Percentiles rank a stretch among this genome's conserved stretches.
These are phyloP conservation scores for Elsinoe necatrix DNA, from an alignment of 2,329 filamentous ascomycete species.

Conservation along the genomic window DNA sequence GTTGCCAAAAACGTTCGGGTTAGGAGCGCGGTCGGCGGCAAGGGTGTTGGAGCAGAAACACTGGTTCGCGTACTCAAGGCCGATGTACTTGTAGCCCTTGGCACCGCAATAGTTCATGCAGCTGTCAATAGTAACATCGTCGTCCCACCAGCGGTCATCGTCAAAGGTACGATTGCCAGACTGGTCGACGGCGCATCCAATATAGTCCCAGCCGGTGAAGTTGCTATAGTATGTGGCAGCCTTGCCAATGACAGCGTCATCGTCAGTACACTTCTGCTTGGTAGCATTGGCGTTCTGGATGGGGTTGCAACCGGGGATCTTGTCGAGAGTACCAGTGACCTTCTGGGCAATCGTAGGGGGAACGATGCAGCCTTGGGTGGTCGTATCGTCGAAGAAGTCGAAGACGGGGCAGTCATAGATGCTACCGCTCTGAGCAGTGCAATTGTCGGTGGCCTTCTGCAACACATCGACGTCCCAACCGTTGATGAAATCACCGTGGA, in stretches of 20 bases:
- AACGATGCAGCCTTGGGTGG: constrained; percentile 24
- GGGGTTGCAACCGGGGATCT: constrained; percentile 30
- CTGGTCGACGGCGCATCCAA: constrained; percentile 26
- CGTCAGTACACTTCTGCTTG: constrained; percentile 19
- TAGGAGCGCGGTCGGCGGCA: constrained; percentile 28
- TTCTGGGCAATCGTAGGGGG: constrained; percentile 27
- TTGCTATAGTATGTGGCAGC: constrained; percentile 18
- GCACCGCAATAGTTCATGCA: constrained; percentile 25
- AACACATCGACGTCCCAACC: constrained; percentile 39
- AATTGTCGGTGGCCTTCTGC: constrained; percentile 31
- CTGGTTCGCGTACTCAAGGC: constrained; percentile 27
- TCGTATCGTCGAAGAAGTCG: constrained; percentile 24
- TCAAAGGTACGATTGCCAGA: constrained; percentile 21
- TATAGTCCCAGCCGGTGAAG: constrained; percentile 23
- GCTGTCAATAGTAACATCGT: constrained; percentile 25
- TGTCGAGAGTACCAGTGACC: constrained; percentile 24
- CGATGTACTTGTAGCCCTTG: constrained; percentile 26
- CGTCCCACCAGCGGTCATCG: constrained; percentile 16
- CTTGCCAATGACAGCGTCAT: constrained; percentile 20
- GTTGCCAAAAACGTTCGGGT: constrained; percentile 45
- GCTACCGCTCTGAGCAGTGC: constrained; percentile 24
- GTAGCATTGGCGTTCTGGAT: constrained; percentile 26
- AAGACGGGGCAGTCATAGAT: constrained; percentile 30
- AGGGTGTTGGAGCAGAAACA: constrained; percentile 28
- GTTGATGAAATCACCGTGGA: constrained; percentile 48